These are phyloP conservation scores for Nectriaceae sp. DNA, from an alignment of 2,329 filamentous ascomycete genomes.

Conservation along the genomic window DNA sequence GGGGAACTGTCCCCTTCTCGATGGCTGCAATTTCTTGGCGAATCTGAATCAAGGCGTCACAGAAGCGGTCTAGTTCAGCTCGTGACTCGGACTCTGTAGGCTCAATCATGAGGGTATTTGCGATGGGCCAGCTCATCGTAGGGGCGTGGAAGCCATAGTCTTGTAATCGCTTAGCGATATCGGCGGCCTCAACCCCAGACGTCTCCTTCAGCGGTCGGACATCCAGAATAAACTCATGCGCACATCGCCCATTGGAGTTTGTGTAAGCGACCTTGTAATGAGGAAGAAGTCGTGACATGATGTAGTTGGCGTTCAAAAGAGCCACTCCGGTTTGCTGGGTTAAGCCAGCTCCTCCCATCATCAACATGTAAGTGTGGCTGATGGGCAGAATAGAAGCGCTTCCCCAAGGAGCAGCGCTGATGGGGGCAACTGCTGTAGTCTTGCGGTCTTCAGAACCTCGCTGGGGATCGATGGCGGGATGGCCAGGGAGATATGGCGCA, in stretches of 20 bases:
- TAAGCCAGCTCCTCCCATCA: conserved; percentile 77
- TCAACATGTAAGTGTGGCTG: conserved; percentile 91
- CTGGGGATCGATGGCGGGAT: conserved; percentile 30
- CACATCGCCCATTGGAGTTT: conserved; percentile 84
- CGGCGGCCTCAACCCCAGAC: conserved; percentile 84
- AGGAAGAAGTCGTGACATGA: conserved; percentile 80
- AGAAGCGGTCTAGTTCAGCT: conserved; percentile 90
- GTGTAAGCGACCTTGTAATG: conserved; percentile 94
- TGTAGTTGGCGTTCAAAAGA: conserved; percentile 94
- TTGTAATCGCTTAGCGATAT: conserved; percentile 93
- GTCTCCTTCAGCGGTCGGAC: conserved; percentile 81
- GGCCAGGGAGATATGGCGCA: conserved; percentile 61
- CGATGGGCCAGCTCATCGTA: conserved; percentile 95
- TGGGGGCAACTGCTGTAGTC: conserved; percentile 45
- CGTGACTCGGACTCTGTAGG: conserved; percentile 93
- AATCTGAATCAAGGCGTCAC: conserved; percentile 85
- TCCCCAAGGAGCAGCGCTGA: conserved; percentile 69
- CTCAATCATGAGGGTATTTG: conserved; percentile 97
- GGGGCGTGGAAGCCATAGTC: conserved; percentile 98
- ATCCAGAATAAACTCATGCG: conserved; percentile 97
- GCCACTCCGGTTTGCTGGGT: conserved; percentile 90
- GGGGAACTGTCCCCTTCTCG: conserved; percentile 77
- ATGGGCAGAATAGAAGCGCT: conserved; percentile 92
- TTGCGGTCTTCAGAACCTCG: conserved; percentile 46
- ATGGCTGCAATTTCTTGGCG: conserved; percentile 80